Evolutionary conservation across 2,329 filamentous ascomycete genomes (phyloP), one percentile per base, ranked within the genome.

Genomic region (Hymenoscyphus fraxineus): DNA sequence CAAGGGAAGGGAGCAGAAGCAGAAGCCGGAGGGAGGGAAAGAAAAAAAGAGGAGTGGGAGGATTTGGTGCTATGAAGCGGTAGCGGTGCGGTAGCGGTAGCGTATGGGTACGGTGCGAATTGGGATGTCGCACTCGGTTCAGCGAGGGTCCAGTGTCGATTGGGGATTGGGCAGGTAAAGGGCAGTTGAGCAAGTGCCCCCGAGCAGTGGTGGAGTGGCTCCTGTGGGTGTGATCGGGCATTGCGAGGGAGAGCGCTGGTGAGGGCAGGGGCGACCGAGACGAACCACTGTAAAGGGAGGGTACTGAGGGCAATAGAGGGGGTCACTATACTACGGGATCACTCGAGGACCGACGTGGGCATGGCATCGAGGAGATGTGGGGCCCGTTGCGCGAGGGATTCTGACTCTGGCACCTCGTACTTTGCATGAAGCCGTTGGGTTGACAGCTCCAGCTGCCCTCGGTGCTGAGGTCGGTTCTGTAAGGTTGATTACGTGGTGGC

Each of bases 11-110:
- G 61, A 55, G 59, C 31, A 31, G 51, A 56, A 31, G 57, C 16
- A 32, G 62, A 41, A 31, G 61, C 35, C 35, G 35, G 35, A 35
- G 38, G 35, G 35, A 35, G 38, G 44, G 38, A 47, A 27, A 38
- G 40, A 41, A 41, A 31, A 65, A 39, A 41, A 31, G 56, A 44
- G 60, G 55, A 59, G 61, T 58, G 62, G 51, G 55, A 59, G 54
- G 62, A 38, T 58, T 58, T 27, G 27, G 59, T 56, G 59, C 41
- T 47, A n/a, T 58, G 63, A 60, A 40, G 58, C 16, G 54, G 27
- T 27, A 27, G 22, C 22, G 22, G 22, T 27, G 22, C 22, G 22
- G 22, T 27, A 27, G 27, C 27, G 27, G 27, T 27, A 27, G 27
- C 27, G 27, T 27, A 27, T 3, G 27, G 39, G 27, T 27, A 27